phyloP scores from a whole-genome alignment of 164 flowering plant genomes.

The Magnolia kwangsiensis region DNA sequence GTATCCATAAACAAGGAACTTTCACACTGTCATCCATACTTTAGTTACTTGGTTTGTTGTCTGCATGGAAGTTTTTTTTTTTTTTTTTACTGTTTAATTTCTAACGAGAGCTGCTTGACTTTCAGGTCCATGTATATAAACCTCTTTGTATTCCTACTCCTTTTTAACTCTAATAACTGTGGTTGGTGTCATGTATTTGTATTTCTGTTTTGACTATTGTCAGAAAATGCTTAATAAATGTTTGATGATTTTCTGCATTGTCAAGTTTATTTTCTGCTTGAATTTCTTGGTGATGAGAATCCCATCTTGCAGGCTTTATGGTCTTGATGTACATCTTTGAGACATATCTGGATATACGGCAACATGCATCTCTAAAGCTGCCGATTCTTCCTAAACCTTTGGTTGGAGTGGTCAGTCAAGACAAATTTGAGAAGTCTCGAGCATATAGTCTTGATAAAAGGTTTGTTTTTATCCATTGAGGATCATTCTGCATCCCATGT shows the following conservation, averaged over 20 bases:
- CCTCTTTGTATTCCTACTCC: too few species aligned
- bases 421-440: constrained; percentile 80
- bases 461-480: constrained; percentile 26
- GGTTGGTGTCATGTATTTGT: too few species aligned
- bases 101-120: too few species aligned
- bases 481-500: neutral
- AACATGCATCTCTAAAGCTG: constrained; percentile 73
- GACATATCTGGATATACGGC: constrained; percentile 82
- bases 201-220: too few species aligned
- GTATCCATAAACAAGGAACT: too few species aligned
- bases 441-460: constrained; percentile 95
- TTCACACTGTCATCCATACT: too few species aligned
- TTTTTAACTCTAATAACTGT: too few species aligned
- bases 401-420: constrained; percentile 78
- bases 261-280: neutral
- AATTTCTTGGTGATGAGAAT: neutral
- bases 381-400: constrained; percentile 80
- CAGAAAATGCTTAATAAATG: too few species aligned
- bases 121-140: too few species aligned
- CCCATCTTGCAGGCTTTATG: constrained; percentile 65
- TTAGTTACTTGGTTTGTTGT: too few species aligned
- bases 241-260: neutral
- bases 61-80: too few species aligned
- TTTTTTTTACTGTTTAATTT: too few species aligned
- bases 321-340: constrained; percentile 73